phyloP scores from a whole-genome alignment of 768 basidiomycete genomes.

The Mrakia frigida region DNA sequence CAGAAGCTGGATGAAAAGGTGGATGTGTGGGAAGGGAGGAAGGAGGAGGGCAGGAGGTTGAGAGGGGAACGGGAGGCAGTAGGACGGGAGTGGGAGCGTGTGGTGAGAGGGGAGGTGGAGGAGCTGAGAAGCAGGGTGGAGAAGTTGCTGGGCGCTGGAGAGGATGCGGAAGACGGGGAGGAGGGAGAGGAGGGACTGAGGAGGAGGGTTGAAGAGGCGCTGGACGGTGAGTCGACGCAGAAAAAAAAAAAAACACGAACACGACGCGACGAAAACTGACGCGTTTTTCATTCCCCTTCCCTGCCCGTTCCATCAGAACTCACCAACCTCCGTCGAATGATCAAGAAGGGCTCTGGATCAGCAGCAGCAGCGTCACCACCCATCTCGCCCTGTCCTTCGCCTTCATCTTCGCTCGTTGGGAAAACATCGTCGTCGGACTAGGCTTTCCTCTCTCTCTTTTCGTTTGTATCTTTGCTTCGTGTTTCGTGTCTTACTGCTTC shows the following conservation, averaged over 20 bases:
- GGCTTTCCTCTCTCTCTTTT: neutral
- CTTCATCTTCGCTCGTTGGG: neutral
- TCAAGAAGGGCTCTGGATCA: neutral
- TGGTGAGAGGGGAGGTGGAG: neutral
- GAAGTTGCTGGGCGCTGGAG: neutral
- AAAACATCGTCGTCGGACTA: neutral
- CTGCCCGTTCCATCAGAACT: constrained; percentile 43
- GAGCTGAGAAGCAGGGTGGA: neutral
- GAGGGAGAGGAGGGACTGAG: neutral
- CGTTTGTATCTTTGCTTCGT: no score
- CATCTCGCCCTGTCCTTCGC: neutral
- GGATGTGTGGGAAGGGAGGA: neutral
- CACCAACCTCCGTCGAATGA: constrained; percentile 49
- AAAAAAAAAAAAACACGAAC: neutral
- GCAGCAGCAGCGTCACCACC: neutral
- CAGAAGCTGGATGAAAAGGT: neutral
- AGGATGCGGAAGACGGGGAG: neutral
- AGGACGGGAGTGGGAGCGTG: neutral
- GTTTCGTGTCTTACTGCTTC: no score
- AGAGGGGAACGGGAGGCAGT: neutral
- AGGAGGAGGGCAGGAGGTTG: neutral
- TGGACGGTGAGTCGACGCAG: neutral
- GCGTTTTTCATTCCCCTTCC: no score
- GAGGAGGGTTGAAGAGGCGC: neutral
- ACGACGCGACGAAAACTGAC: neutral